phyloP scores from a whole-genome alignment of 108 stramenopile genomes.

The Cyclotella sp. region DNA sequence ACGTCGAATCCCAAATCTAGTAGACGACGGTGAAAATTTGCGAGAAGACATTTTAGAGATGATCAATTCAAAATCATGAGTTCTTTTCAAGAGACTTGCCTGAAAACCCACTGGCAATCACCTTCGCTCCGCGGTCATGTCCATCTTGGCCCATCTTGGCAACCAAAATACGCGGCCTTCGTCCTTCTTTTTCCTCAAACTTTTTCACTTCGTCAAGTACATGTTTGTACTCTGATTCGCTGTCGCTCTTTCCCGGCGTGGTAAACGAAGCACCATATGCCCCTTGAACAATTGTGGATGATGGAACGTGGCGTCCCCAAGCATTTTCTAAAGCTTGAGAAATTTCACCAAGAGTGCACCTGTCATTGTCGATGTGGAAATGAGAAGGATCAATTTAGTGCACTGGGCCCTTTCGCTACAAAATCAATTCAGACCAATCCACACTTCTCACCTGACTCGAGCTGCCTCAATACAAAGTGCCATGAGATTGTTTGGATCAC shows the following conservation, averaged over 20 bases:
- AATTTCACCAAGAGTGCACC: constrained; percentile 97
- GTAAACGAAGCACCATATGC: constrained; percentile 89
- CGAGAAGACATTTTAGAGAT: background rate
- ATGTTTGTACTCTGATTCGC: constrained; percentile 75
- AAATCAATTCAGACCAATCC: background rate
- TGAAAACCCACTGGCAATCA: constrained; percentile 96
- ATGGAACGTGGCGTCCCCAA: constrained; percentile 95
- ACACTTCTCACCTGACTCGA: constrained; percentile 44
- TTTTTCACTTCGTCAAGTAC: constrained; percentile 82
- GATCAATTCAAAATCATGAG: background rate
- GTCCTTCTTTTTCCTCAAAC: constrained; percentile 91
- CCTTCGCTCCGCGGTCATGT: constrained; percentile 98
- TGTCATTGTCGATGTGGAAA: background rate
- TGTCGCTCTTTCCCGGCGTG: constrained; percentile 26
- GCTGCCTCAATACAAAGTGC: constrained; percentile 94
- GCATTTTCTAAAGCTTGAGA: constrained; percentile 93
- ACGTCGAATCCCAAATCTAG: constrained; percentile 96
- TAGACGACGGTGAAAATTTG: background rate
- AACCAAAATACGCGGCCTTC: constrained; percentile 96
- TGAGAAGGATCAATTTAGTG: background rate
- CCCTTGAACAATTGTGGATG: constrained; percentile 92
- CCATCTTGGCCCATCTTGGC: constrained; percentile 99
- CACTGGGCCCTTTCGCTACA: background rate
- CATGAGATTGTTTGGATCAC: constrained; percentile 92
- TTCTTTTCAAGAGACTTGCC: background rate